Evolutionary conservation across 2,329 filamentous ascomycete species (phyloP).

Genomic region (Fragosphaeria purpurea): DNA sequence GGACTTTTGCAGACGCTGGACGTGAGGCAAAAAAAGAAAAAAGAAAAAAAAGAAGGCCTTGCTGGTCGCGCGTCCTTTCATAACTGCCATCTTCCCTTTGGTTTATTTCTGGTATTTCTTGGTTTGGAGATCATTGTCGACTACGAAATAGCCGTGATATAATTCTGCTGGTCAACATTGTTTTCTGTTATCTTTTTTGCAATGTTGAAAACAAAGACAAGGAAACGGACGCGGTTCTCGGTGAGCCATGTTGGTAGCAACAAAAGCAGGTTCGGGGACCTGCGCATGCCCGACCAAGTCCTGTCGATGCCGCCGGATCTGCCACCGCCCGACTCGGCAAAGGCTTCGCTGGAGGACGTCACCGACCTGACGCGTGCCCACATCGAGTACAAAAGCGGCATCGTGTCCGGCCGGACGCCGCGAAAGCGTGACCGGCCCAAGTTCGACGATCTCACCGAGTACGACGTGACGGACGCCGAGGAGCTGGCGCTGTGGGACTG

Average conservation of each 20-base stretch:
- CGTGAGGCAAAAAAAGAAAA: too few species aligned
- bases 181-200: not conserved
- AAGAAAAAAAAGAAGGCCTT: too few species aligned
- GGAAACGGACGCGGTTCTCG: conserved; percentile 1
- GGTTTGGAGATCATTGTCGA: too few species aligned
- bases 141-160: too few species aligned
- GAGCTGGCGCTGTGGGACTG: conserved; percentile 1
- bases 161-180: too few species aligned
- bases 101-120: too few species aligned
- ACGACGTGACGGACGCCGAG: conserved; percentile 4
- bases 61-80: too few species aligned
- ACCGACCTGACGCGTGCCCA: not conserved
- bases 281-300: not conserved
- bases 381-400: conserved; percentile 3
- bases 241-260: conserved; percentile 3
- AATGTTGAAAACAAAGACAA: conserved; percentile 1
- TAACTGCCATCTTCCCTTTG: too few species aligned
- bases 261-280: not conserved
- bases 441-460: conserved; percentile 2
- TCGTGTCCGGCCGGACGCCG: conserved; percentile 1
- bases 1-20: too few species aligned
- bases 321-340: not conserved
- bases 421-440: conserved; percentile 2
- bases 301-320: conserved; percentile 1
- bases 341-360: not conserved